phyloP scores from a whole-genome alignment of 1,284 basidiomycete genomes.

The Ganoderma sinense region DNA sequence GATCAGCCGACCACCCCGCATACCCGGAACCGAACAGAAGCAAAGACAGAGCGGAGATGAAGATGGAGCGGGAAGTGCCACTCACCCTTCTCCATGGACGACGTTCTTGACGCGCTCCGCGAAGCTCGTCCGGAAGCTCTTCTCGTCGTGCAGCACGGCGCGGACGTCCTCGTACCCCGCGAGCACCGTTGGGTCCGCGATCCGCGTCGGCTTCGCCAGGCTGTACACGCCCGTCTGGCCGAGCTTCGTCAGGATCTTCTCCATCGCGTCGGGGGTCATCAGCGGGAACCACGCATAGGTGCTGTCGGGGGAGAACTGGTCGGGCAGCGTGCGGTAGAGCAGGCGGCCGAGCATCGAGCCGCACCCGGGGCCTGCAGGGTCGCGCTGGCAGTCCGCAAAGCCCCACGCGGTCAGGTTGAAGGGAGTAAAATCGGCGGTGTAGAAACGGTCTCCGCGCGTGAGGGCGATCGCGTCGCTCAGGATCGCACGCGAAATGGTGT shows the following conservation, averaged over 20 bases:
- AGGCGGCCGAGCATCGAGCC: constrained; percentile 80
- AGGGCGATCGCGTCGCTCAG: constrained; percentile 89
- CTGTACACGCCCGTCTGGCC: constrained; percentile 61
- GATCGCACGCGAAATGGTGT: constrained; percentile 88
- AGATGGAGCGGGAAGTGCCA: not conserved
- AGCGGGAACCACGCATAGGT: constrained; percentile 89
- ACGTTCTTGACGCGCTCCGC: constrained; percentile 56
- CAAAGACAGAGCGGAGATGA: not conserved
- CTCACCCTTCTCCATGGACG: constrained; percentile 65
- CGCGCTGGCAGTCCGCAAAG: constrained; percentile 79
- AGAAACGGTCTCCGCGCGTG: constrained; percentile 85
- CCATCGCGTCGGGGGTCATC: constrained; percentile 78
- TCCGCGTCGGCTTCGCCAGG: constrained; percentile 51
- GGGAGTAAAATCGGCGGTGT: constrained; percentile 84
- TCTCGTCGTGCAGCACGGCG: constrained; percentile 56
- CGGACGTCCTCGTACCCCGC: constrained; percentile 59
- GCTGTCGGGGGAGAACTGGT: constrained; percentile 73
- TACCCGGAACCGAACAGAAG: too few species aligned
- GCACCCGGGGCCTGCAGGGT: constrained; percentile 70
- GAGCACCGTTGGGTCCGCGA: constrained; percentile 41
- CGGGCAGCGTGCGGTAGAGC: constrained; percentile 76
- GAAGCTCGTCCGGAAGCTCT: constrained; percentile 57
- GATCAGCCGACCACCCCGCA: too few species aligned
- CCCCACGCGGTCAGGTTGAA: constrained; percentile 86
- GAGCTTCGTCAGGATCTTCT: constrained; percentile 61